phyloP scores from a whole-genome alignment of 352 stramenopile genomes.

The Globisporangium takayamanum region DNA sequence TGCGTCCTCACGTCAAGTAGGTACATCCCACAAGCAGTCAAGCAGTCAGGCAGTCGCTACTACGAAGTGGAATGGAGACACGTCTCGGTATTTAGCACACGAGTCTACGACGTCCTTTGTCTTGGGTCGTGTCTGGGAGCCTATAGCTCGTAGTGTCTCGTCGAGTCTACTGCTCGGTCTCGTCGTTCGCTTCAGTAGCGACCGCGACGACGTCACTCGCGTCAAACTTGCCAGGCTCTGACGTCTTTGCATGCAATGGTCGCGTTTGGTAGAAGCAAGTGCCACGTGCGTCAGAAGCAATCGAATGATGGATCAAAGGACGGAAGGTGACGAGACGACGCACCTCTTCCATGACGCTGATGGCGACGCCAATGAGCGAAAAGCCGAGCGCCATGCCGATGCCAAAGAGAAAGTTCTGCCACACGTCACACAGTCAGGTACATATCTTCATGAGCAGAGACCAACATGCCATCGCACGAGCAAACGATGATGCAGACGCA shows the following conservation, averaged over 20 bases:
- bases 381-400: conserved; percentile 76
- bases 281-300: neutral
- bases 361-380: conserved; percentile 57
- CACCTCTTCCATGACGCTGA: conserved; percentile 66
- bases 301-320: neutral
- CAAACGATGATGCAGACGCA: conserved; percentile 9
- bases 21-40: too few species aligned
- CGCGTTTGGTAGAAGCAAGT: neutral
- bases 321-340: neutral
- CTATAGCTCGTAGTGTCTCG: too few species aligned
- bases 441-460: too few species aligned
- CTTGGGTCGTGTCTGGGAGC: neutral
- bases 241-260: neutral
- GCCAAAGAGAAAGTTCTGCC: conserved; percentile 74
- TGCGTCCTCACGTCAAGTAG: neutral
- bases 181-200: neutral
- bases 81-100: neutral
- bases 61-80: neutral
- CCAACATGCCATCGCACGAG: too few species aligned
- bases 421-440: too few species aligned
- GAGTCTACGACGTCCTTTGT: neutral
- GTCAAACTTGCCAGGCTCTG: conserved; percentile 6
- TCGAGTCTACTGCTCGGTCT: neutral
- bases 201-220: conserved; percentile 1
- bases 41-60: neutral